Base-by-base conservation (phyloP, 352 stramenopile genomes). In the Elongisporangium undulatum region DNA sequence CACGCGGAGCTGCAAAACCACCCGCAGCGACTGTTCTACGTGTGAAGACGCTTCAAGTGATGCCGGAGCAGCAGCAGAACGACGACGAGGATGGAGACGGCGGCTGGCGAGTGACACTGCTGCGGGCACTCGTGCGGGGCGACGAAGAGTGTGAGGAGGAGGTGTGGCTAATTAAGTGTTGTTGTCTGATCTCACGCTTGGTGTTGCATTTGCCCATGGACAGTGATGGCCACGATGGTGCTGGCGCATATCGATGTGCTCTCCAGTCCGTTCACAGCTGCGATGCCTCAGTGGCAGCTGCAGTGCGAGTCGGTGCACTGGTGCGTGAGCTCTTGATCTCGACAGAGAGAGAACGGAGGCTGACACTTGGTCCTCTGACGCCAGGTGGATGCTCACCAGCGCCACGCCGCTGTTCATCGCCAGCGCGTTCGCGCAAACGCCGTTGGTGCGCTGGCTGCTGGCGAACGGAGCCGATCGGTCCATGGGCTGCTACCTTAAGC, bases 301-400 rank as follows among this genome's bases (percentile, higher is more conserved):
- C 72, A 90, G 53, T 89, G 77, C 73, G 82, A 91, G 61, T 84
- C 74, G 1, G 59, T 85, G 53, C 69, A 91, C 59, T 91, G 82
- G 82, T 81, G 26, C 13, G 53, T 51, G 22, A 2, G 41, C 21
- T 21, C 20, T 17, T 22, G 21, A 5, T 24, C 20, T 16, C 7
- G 34, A 15, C 0, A 0, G 2, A 45, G 34, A 17, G 12, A 45
- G 29, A 45, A 3, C 1, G 29, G 2, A 45, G 34, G 12, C 34
- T 45, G 34, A 45, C 34, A 1, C 10, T 45, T 45, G 34, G 34
- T 17, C 1, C 9, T n/a, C 34, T 45, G 12, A 45, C 12, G 34
- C 4, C 53, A 80, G 75, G 75, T 91, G 82, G 82, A 82, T 89
- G 65, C 63, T 92, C 21, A 67, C 82, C 39, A 67, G 79, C 16